Base-by-base conservation (phyloP, 1,139 yeast genomes). In the Sugiyamaella paludigena region DNA sequence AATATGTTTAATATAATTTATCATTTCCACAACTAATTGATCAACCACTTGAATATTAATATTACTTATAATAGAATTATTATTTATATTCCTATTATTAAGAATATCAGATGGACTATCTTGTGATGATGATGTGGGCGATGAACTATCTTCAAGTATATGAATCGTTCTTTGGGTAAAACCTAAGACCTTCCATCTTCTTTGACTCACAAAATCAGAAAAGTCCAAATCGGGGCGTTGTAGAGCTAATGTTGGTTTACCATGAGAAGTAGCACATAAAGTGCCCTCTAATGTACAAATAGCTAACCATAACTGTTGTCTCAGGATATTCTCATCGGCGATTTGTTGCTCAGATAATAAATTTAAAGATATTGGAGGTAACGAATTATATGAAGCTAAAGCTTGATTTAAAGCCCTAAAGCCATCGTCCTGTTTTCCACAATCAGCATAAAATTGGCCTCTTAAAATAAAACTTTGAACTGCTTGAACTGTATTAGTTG, bases 231-330 rank as follows among this genome's bases (percentile, higher is more conserved):
- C 37, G 3, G 3, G 24, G n/a, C 45, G 28, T 35, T 42, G 45
- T 12, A 42, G 24, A 26, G 45, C 36, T 28, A 42, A 19, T 10
- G 30, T 24, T 7, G 40, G 40, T 36, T 40, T 28, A n/a, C 40
- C 16, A 31, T 36, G 47, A 9, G 37, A 28, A 19, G 41, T 10
- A 9, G 37, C 36, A 26, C 47, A 43, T 12, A 43, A 13, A n/a
- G 42, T 43, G 10, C 42, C 47, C 19, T 43, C 47, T 24, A 43
- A 26, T 16, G 38, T 43, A 24, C 47, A 43, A 43, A 43, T 15
- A 9, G 27, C 47, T 5, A 43, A 29, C 47, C 47, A 43, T 15
- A 43, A 16, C 16, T 37, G 36, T 26, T 33, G 27, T 16, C 31
- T 35, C 3, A 19, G 5, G 5, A 31, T 31, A n/a, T 31, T 13